phyloP scores from a whole-genome alignment of 176 grass and related monocot genomes.

The Carex cristatella region DNA sequence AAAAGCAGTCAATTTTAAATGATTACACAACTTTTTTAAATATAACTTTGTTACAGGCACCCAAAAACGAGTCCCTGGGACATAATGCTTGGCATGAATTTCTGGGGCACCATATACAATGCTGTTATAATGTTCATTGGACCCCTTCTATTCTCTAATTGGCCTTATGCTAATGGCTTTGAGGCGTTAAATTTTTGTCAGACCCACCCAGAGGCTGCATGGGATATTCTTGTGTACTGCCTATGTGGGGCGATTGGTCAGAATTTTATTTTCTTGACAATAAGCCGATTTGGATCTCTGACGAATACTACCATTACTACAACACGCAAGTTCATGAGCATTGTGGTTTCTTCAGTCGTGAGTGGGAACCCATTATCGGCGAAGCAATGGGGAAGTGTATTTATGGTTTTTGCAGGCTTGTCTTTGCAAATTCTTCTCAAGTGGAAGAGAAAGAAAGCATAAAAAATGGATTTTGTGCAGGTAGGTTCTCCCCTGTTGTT shows the following conservation, averaged over 20 bases:
- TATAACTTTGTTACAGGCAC: conserved; percentile 37
- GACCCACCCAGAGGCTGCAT: conserved; percentile 81
- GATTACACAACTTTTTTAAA: not conserved
- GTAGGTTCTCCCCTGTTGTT: conserved; percentile 11
- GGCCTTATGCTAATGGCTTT: conserved; percentile 77
- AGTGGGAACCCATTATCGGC: conserved; percentile 69
- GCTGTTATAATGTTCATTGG: conserved; percentile 70
- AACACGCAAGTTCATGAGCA: conserved; percentile 90
- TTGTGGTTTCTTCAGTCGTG: conserved; percentile 74
- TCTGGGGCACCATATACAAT: conserved; percentile 95
- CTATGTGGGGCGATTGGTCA: conserved; percentile 78
- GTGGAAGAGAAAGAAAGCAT: conserved; percentile 72
- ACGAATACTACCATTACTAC: conserved; percentile 97
- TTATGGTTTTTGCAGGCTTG: conserved; percentile 31
- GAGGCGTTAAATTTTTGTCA: conserved; percentile 74
- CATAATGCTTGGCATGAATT: conserved; percentile 99
- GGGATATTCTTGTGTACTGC: conserved; percentile 87
- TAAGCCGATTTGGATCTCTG: conserved; percentile 86
- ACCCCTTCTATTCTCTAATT: conserved; percentile 52
- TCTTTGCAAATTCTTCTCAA: conserved; percentile 81
- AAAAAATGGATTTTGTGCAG: conserved; percentile 31
- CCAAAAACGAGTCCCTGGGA: conserved; percentile 93
- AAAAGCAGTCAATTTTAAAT: not conserved
- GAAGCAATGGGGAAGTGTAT: conserved; percentile 76
- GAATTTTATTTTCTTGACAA: conserved; percentile 99